Base-by-base conservation (phyloP, 2,329 filamentous ascomycete genomes). In the Elsinoe arachidis region DNA sequence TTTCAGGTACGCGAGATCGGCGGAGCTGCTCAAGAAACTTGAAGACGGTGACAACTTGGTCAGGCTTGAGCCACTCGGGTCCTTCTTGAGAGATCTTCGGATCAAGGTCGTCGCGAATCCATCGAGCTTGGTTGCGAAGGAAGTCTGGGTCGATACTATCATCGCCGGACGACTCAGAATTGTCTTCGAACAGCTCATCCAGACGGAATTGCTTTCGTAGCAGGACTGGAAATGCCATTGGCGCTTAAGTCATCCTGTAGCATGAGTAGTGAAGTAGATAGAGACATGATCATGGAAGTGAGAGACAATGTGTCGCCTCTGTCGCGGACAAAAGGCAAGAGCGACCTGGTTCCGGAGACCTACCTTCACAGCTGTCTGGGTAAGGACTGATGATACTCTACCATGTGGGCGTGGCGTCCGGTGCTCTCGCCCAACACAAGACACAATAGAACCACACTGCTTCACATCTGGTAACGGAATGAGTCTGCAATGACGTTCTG, bases 101-200 rank as follows among this genome's bases (percentile, higher is more conserved):
- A 55, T 78, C 76, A 14, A 78, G 72, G 4, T 72, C 70, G 62
- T 78, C 74, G 35, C 76, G 74, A 53, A 78, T 76, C 74, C 75
- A 77, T 33, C 64, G 65, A 2, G 73, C 65, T 43, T 72, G 64
- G 17, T 67, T 58, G 37, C 66, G 71, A 44, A 78, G 69, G 19
- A 66, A 63, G 5, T 67, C 60, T 3, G 61, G 55, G 38, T 64
- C 56, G 17, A 58, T 26, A 19, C 19, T 10, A 21, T 57, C 33
- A 33, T 56, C 54, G 17, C 33, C 39, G 3, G 54, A 56, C 11
- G 39, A 49, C 15, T 56, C 54, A 34, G 54, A 56, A 11, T 12
- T 56, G 17, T 56, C 54, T 11, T 43, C 33, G 11, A 49, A 56
- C 6, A 56, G 39, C 17, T 56, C 43, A 23, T 56, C 54, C n/a